Evolutionary conservation across 176 grass and related monocot genomes (phyloP).

Genomic region (Hordeum marinum): DNA sequence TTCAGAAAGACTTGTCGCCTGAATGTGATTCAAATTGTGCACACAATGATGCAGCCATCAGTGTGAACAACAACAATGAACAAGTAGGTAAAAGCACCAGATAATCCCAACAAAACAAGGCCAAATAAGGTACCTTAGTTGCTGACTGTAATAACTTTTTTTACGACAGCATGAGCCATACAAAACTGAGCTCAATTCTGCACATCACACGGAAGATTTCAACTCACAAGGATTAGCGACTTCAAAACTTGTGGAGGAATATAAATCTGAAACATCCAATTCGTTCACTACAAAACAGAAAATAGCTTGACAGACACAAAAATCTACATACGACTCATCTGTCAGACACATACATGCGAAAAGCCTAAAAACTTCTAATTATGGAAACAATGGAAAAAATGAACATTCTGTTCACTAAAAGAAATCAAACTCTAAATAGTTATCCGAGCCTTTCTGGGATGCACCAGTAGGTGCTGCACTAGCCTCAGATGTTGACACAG

Average conservation of each 20-base stretch:
- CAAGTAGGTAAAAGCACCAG: background rate
- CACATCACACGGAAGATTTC: background rate
- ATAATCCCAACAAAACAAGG: background rate
- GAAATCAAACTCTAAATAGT: conserved; percentile 88
- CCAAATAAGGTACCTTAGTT: background rate
- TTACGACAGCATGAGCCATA: background rate
- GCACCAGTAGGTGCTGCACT: conserved; percentile 16
- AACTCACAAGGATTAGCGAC: conserved; percentile 3
- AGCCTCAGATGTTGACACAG: conserved; percentile 5
- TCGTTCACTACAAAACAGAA: conserved; percentile 19
- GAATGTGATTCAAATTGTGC: background rate
- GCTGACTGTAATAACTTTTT: background rate
- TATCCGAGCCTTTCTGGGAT: conserved; percentile 53
- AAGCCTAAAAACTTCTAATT: conserved; percentile 3
- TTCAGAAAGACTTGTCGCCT: background rate
- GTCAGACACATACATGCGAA: background rate
- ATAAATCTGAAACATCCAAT: conserved; percentile 19
- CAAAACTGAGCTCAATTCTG: background rate
- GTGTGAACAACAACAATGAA: background rate
- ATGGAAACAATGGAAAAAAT: conserved; percentile 8
- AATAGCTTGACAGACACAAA: conserved; percentile 11
- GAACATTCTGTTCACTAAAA: conserved; percentile 44
- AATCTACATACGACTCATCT: conserved; percentile 34
- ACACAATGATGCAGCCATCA: background rate
- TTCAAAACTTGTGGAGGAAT: conserved; percentile 22